Conservation (phyloP, 148 eudicot species). For the Camellia lanceoleosa region DNA sequence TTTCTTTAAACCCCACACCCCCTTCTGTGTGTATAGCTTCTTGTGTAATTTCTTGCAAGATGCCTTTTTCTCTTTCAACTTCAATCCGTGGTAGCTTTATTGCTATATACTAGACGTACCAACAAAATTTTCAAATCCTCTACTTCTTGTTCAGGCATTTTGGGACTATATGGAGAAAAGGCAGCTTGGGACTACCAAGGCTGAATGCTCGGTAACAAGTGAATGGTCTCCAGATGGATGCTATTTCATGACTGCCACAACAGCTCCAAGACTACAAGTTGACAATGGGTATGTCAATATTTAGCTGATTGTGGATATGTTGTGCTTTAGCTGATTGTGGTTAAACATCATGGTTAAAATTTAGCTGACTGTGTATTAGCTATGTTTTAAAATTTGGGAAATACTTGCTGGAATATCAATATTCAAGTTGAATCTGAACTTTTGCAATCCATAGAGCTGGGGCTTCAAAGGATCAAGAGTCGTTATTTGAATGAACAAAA, state of each 20-base stretch:
- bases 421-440: background rate
- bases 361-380: background rate
- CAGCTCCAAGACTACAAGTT: slow-evolving; percentile 94
- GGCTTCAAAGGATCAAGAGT: slow-evolving; percentile 2
- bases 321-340: background rate
- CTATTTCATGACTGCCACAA: slow-evolving; percentile 93
- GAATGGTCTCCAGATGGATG: slow-evolving; percentile 98
- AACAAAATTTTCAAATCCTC: background rate
- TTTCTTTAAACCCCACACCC: background rate
- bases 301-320: background rate
- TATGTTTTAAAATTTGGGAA: background rate
- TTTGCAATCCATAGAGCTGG: background rate
- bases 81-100: background rate
- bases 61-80: background rate
- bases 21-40: background rate
- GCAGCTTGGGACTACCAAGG: slow-evolving; percentile 72
- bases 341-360: background rate
- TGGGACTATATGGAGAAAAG: slow-evolving; percentile 93
- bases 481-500: background rate
- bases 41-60: background rate
- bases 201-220: slow-evolving; percentile 92
- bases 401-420: background rate
- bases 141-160: slow-evolving; percentile 55
- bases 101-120: background rate
- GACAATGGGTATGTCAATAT: slow-evolving; percentile 77